Evolutionary conservation across 345 rosid genomes (phyloP).

Genomic region (Linum lewisii): DNA sequence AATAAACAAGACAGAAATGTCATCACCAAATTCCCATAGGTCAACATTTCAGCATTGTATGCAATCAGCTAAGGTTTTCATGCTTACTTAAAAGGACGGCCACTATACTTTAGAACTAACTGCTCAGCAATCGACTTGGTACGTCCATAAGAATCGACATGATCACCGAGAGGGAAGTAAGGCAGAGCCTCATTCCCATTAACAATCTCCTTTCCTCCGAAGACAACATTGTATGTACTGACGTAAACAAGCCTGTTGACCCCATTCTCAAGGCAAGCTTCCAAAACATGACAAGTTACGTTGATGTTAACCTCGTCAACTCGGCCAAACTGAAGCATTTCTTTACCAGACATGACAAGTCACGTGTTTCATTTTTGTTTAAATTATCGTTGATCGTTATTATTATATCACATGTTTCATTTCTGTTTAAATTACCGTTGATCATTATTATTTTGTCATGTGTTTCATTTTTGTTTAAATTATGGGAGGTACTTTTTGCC

Average conservation of each 20-base stretch:
- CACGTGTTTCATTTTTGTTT: too few relatives aligned
- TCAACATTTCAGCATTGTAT: not conserved
- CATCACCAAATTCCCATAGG: not conserved
- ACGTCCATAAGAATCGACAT: slow-evolving; percentile 63
- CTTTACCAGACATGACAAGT: slow-evolving; percentile 96
- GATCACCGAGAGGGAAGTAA: slow-evolving; percentile 72
- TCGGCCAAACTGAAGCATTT: slow-evolving; percentile 79
- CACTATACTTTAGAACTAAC: slow-evolving; percentile 65
- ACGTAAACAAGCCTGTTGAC: slow-evolving; percentile 66
- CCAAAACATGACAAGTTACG: slow-evolving; percentile 73
- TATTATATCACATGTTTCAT: too few relatives aligned
- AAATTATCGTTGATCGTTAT: too few relatives aligned
- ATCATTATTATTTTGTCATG: too few relatives aligned
- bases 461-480: too few relatives aligned
- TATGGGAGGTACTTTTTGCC: too few relatives aligned
- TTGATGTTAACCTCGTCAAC: slow-evolving; percentile 72
- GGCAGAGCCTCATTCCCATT: slow-evolving; percentile 73
- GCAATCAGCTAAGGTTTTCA: not conserved
- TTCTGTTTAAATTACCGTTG: too few relatives aligned
- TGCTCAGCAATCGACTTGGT: slow-evolving; percentile 82
- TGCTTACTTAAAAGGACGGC: slow-evolving; percentile 65
- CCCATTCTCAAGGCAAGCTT: slow-evolving; percentile 51
- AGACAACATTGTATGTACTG: slow-evolving; percentile 87
- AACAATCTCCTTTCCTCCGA: slow-evolving; percentile 73
- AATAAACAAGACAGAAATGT: slow-evolving; percentile 3